Percentiles rank a stretch among this genome's conserved stretches.
These are phyloP conservation scores for Colletotrichum sp. DNA, from an alignment of 2,329 filamentous ascomycete species.

Conservation along the genomic window DNA sequence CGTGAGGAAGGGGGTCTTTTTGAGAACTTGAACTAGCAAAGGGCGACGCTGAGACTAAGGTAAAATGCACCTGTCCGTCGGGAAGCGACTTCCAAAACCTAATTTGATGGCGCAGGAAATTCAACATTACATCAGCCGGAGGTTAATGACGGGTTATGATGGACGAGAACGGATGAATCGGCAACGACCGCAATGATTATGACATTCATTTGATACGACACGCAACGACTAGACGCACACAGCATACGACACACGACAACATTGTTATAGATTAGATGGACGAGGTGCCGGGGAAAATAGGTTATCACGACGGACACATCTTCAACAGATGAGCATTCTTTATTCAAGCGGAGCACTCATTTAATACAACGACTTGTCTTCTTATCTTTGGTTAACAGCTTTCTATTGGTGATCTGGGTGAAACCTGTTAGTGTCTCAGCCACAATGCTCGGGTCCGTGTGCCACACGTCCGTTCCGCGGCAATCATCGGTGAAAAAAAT, in stretches of 20 bases:
- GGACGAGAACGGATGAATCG: neutral
- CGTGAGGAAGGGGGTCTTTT: neutral
- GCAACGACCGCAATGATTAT: neutral
- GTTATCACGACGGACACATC: neutral
- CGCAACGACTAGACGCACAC: neutral
- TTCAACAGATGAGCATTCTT: constrained; percentile 2
- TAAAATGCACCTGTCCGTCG: neutral
- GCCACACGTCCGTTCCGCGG: constrained; percentile 22
- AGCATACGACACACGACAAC: neutral
- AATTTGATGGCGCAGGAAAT: neutral
- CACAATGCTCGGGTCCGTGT: neutral
- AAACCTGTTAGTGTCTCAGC: constrained; percentile 20
- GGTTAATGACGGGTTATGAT: neutral
- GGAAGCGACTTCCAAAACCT: neutral
- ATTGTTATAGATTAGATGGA: neutral
- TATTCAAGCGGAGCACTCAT: neutral
- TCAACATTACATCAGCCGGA: neutral
- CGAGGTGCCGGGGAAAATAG: neutral
- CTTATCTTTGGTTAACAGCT: constrained; percentile 7
- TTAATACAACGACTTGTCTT: neutral
- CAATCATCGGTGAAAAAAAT: constrained; percentile 15
- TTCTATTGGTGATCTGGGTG: neutral
- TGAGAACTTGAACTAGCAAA: neutral
- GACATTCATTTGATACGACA: constrained; percentile 16
- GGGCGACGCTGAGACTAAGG: neutral